Evolutionary conservation across 2,329 filamentous ascomycete genomes (phyloP).

Genomic region (Eurotiales sp.): DNA sequence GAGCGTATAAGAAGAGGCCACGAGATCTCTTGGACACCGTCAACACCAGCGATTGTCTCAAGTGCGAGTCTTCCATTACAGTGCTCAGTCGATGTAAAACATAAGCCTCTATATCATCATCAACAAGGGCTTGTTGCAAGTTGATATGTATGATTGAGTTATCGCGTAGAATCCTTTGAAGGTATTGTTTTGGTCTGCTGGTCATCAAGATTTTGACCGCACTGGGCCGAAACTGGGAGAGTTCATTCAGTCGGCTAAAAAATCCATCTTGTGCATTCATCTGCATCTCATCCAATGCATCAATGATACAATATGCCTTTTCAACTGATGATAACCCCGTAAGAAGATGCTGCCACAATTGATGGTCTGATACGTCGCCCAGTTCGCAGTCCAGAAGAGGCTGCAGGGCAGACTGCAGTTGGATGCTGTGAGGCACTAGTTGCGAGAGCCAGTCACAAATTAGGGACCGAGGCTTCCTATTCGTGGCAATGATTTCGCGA

Average conservation of each 20-base stretch:
- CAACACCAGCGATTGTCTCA: neutral
- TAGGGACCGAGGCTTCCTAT: slow-evolving; percentile 12
- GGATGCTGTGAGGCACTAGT: neutral
- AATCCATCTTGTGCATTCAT: slow-evolving; percentile 12
- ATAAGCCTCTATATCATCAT: slow-evolving; percentile 17
- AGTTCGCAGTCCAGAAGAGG: neutral
- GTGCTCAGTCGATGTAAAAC: slow-evolving; percentile 12
- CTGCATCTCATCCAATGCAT: slow-evolving; percentile 4
- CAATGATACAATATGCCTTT: neutral
- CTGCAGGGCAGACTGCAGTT: slow-evolving; percentile 22
- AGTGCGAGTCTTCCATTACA: slow-evolving; percentile 6
- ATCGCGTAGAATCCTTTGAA: neutral
- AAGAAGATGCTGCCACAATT: slow-evolving; percentile 10
- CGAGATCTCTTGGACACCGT: slow-evolving; percentile 16
- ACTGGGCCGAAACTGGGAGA: neutral
- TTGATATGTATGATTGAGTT: slow-evolving; percentile 13
- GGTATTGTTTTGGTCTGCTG: neutral
- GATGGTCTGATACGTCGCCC: neutral
- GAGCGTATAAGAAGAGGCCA: slow-evolving; percentile 26
- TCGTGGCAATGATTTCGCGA: slow-evolving; percentile 15
- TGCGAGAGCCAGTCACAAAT: slow-evolving; percentile 14
- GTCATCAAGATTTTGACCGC: neutral
- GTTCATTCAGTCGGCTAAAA: neutral
- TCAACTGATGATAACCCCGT: neutral
- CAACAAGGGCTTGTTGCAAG: slow-evolving; percentile 3